Evolutionary conservation across 139 green algal species (phyloP), one percentile per base, ranked within the genome.

Genomic region (Ostreobium quekettii): DNA sequence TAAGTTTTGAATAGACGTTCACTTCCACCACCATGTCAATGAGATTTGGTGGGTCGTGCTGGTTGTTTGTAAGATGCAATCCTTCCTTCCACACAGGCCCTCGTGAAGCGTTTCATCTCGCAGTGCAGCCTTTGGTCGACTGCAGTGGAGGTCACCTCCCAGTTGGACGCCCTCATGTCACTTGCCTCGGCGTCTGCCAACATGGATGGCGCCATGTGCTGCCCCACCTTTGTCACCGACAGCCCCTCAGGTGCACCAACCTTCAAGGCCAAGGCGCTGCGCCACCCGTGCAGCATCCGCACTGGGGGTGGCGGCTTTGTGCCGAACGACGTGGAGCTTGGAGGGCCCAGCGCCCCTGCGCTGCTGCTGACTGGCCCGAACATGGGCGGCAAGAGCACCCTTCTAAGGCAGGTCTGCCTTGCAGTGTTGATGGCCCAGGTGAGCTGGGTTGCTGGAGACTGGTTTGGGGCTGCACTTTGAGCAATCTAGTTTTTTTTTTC

Each of bases 331-430:
- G 79, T 95, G 2, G 29, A 64, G 22, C 80, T 99, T 26, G 93
- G 91, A 5, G 84, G 79, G 60, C 8, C 37, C 66, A 2, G 62
- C 26, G 63, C 75, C 2, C 33, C 42, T 32, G 90, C 95, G 64
- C 67, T 93, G 32, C 64, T 96, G 48, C 78, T 96, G 11, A 95
- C 86, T 2, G 85, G 94, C 1, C 92, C 94, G 60, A 99, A 99
- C 83, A 99, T 98, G 94, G 94, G 93, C 49, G 93, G 93, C 72
- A 98, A 98, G 78, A 88, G 75, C 66, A 98, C 93, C 3, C 79
- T 97, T 48, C 82, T 99, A 73, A 78, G 93, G 37, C 90, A 96
- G 67, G 82, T 89, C 22, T 97, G 92, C 78, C 85, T 97, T 36
- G 87, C 91, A 1, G 75, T 85, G 1, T 30, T 97, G 33, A 64